phyloP scores from a whole-genome alignment of 2,329 filamentous ascomycete species.

The Sordariomycetes sp. region DNA sequence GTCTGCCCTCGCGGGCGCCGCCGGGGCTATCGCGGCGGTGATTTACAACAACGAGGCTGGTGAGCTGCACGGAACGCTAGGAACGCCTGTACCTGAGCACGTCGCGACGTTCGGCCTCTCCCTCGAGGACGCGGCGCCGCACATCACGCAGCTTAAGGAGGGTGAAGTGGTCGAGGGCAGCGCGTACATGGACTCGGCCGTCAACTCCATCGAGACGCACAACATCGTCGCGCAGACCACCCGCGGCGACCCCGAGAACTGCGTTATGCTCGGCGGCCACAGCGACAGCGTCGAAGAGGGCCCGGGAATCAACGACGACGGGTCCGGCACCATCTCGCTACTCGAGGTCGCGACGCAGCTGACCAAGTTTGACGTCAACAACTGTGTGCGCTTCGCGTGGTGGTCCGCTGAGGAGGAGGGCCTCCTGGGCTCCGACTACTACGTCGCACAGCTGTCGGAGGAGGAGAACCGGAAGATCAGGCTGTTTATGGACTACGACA shows the following conservation, averaged over 20 bases:
- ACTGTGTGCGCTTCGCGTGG: slow-evolving; percentile 55
- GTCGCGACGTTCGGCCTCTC: slow-evolving; percentile 57
- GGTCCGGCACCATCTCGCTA: slow-evolving; percentile 49
- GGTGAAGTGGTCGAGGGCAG: slow-evolving; percentile 37
- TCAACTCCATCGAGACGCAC: slow-evolving; percentile 37
- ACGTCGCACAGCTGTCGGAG: slow-evolving; percentile 37
- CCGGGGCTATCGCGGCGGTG: slow-evolving; percentile 57
- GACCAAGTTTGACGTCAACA: slow-evolving; percentile 42
- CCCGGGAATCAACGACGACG: slow-evolving; percentile 68
- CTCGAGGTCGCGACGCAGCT: slow-evolving; percentile 50
- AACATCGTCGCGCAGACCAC: slow-evolving; percentile 52
- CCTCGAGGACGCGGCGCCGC: slow-evolving; percentile 40
- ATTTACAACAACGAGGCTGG: slow-evolving; percentile 63
- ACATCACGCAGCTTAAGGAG: slow-evolving; percentile 37
- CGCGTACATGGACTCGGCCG: slow-evolving; percentile 45
- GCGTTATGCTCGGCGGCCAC: slow-evolving; percentile 53
- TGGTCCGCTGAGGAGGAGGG: slow-evolving; percentile 57
- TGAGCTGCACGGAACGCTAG: slow-evolving; percentile 54
- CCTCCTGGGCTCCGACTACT: slow-evolving; percentile 49
- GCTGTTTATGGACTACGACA: slow-evolving; percentile 58
- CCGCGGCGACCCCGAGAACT: slow-evolving; percentile 46
- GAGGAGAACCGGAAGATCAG: slow-evolving; percentile 51
- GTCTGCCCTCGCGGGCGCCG: slow-evolving; percentile 51
- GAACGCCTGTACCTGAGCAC: slow-evolving; percentile 42
- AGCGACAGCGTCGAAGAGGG: slow-evolving; percentile 49